Conservation (phyloP, 208 protist genomes). For the Wallacemonas rigidus region DNA sequence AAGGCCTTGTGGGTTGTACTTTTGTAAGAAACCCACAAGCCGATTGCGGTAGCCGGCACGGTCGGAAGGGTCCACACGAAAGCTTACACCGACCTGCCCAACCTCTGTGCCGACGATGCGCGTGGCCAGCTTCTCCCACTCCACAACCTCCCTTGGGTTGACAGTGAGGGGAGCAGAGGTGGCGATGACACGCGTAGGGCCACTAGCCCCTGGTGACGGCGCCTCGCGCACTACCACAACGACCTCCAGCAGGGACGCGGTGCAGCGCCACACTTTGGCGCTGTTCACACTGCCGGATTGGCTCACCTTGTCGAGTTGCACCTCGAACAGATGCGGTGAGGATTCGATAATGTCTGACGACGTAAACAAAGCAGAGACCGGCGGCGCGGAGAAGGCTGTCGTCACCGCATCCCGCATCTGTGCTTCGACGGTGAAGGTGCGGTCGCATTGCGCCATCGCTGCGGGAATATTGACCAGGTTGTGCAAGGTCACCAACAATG, state of each 20-base stretch:
- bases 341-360: conserved; percentile 41
- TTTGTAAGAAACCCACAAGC: conserved; percentile 54
- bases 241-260: conserved; percentile 35
- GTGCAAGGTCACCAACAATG: conserved; percentile 67
- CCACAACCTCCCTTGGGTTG: conserved; percentile 51
- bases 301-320: conserved; percentile 49
- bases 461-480: conserved; percentile 78
- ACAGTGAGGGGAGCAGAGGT: conserved; percentile 39
- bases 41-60: conserved; percentile 47
- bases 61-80: conserved; percentile 62
- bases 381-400: conserved; percentile 30
- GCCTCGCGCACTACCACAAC: conserved; percentile 63
- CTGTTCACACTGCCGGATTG: conserved; percentile 21
- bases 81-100: conserved; percentile 74
- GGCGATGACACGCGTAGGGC: conserved; percentile 35
- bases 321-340: conserved; percentile 53
- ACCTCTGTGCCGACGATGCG: conserved; percentile 67
- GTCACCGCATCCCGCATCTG: conserved; percentile 38
- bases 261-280: conserved; percentile 51
- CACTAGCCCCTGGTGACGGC: neutral
- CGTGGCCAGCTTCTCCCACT: conserved; percentile 65
- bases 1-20: conserved; percentile 69
- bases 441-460: conserved; percentile 30
- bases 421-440: conserved; percentile 61
- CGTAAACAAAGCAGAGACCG: conserved; percentile 40